Percentiles rank a stretch among this genome's conserved stretches.
Conservation (phyloP, 179 eudicot species). For the Gypsophila paniculata region DNA sequence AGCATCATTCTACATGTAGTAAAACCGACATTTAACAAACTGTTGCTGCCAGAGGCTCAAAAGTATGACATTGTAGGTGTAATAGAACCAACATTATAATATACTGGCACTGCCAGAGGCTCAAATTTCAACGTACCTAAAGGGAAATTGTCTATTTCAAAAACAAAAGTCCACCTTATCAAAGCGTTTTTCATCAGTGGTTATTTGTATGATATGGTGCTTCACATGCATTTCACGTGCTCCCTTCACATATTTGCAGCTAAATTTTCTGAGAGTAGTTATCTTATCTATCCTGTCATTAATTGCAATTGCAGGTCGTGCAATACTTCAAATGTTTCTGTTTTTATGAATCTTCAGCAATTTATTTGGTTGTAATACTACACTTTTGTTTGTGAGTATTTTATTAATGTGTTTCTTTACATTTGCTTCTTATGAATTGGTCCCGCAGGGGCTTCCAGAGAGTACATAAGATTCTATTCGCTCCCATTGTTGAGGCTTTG, state of each 20-base stretch:
- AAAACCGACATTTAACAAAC: background rate
- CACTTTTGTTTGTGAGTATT: background rate
- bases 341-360: constrained; percentile 1
- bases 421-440: constrained; percentile 15
- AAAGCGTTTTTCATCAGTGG: too few relatives aligned
- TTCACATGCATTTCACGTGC: background rate
- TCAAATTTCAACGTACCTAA: background rate
- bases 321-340: background rate
- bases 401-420: background rate
- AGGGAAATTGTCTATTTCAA: too few relatives aligned
- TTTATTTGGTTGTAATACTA: background rate
- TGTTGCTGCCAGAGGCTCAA: constrained; percentile 1
- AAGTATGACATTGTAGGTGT: background rate
- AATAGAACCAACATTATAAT: background rate
- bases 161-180: too few relatives aligned
- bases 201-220: too few relatives aligned
- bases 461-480: constrained; percentile 58
- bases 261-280: background rate
- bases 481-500: constrained; percentile 72
- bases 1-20: background rate
- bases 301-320: background rate
- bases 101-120: background rate
- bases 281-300: background rate
- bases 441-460: constrained; percentile 75
- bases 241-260: background rate